Conservation (phyloP, 805 yeast genomes). For the Candida arabinofermentans region DNA sequence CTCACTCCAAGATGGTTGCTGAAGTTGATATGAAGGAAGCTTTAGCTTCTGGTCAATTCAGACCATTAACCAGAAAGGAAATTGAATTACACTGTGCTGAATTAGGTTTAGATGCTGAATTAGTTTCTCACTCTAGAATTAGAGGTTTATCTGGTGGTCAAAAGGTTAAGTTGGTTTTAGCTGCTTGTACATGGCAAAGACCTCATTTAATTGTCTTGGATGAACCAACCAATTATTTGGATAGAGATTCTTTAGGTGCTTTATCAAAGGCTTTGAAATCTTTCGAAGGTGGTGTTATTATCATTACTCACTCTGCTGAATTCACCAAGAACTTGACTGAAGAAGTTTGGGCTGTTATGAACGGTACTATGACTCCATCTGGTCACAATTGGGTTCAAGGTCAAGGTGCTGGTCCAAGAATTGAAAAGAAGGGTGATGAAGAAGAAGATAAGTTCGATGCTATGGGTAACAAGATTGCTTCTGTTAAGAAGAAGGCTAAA, state of each 20-base stretch:
- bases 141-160: slow-evolving; percentile 99
- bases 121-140: slow-evolving; percentile 99
- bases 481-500: slow-evolving; percentile 95
- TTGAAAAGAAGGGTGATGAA: slow-evolving; percentile 90
- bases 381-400: slow-evolving; percentile 99
- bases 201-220: slow-evolving; percentile 99
- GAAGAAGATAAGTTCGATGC: slow-evolving; percentile 99
- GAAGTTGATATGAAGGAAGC: slow-evolving; percentile 99
- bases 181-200: slow-evolving; percentile 99
- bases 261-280: slow-evolving; percentile 97
- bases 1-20: slow-evolving; percentile 98
- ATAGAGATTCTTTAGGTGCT: slow-evolving; percentile 99
- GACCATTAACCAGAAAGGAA: slow-evolving; percentile 99
- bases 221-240: slow-evolving; percentile 99
- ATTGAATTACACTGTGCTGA: slow-evolving; percentile 97
- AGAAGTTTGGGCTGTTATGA: slow-evolving; percentile 99
- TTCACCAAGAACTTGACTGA: slow-evolving; percentile 99
- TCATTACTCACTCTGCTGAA: slow-evolving; percentile 99
- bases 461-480: slow-evolving; percentile 99
- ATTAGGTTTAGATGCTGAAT: slow-evolving; percentile 98
- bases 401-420: slow-evolving; percentile 99
- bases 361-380: slow-evolving; percentile 99
- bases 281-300: slow-evolving; percentile 99
- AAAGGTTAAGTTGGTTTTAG: slow-evolving; percentile 98
- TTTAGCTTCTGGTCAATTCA: slow-evolving; percentile 99